Base-by-base conservation (phyloP, 164 flowering plant species). In the Cinnamomum micranthum region DNA sequence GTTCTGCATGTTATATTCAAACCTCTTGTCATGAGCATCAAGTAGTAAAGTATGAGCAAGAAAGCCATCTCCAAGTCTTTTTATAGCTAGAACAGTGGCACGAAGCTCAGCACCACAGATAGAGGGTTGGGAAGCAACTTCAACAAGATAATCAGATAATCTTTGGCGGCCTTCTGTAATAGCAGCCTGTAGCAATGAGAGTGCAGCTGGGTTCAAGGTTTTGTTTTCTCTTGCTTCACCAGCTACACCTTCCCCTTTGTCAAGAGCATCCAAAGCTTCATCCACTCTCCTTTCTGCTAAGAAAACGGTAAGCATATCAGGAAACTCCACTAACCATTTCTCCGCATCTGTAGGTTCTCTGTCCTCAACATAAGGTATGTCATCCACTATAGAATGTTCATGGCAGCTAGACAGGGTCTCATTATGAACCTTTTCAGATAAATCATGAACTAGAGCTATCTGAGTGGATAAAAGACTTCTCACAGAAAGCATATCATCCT, bases 251-350 rank as follows among this genome's bases (percentile, higher is more conserved):
- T 94, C 99, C 63, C 97, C 99, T 83, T 96, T 97, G 79, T 94
- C 91, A 69, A 96, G 85, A 24, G 92, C 86, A 71, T 72, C 81
- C 80, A 96, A 77, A 77, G 98, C 97, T 83, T 94, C 97, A 76
- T 94, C 94, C 15, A 96, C 87, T 85, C 96, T 87, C 82, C 90
- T 92, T 78, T 96, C 99, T 69, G 99, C 97, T 77, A 94, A 85
- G 70, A 96, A 80, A 71, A 94, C 95, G 71, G 94, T 97, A 66
- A 96, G 84, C 62, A 80, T 82, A 81, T 94, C 97, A 20, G 91
- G 88, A 70, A 85, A 92, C 73, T 94, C 93, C 3, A 84, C 84
- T 24, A 86, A 75, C 99, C 98, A 96, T 47, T 83, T 88, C 77
- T 92, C 98, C 27, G 84, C 65, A 19, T 92, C 91, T 31, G 95